Percentiles rank a stretch among this genome's conserved stretches.
Conservation (phyloP, 495 filamentous ascomycete genomes). For the Penicillium lividum region DNA sequence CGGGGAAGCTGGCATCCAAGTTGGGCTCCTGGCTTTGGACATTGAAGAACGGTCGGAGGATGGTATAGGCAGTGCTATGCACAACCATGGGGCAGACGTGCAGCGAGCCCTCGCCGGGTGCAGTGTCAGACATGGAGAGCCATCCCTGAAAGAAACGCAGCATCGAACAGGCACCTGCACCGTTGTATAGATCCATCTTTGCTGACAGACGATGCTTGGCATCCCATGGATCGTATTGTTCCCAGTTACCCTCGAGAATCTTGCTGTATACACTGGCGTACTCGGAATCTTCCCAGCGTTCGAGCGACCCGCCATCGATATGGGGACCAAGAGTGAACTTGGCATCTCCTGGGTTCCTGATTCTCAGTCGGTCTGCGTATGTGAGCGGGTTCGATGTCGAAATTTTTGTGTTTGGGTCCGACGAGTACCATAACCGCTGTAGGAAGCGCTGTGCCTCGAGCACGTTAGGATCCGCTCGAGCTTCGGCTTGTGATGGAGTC, state of each 20-base stretch:
- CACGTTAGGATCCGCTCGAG: constrained; percentile 71
- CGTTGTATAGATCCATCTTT: constrained; percentile 76
- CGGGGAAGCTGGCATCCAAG: constrained; percentile 59
- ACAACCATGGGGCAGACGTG: constrained; percentile 78
- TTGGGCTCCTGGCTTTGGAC: constrained; percentile 47
- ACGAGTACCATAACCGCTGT: constrained; percentile 73
- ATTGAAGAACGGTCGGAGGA: constrained; percentile 84
- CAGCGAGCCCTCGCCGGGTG: constrained; percentile 74
- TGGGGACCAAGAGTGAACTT: constrained; percentile 86
- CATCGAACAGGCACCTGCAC: constrained; percentile 79
- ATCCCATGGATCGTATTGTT: constrained; percentile 80
- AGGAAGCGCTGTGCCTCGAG: constrained; percentile 69
- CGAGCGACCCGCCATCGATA: constrained; percentile 79
- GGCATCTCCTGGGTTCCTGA: constrained; percentile 61
- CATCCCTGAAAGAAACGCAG: constrained; percentile 89
- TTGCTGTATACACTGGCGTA: constrained; percentile 75
- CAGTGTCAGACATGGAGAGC: constrained; percentile 74
- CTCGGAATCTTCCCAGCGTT: constrained; percentile 81
- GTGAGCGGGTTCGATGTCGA: constrained; percentile 66
- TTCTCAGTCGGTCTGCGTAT: constrained; percentile 83
- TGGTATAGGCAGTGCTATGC: constrained; percentile 73
- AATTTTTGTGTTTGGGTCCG: constrained; percentile 58
- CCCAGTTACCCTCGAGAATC: constrained; percentile 77
- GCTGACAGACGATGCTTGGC: constrained; percentile 66
- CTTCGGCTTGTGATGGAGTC: constrained; percentile 73